Percentiles rank a stretch among this genome's conserved stretches.
phyloP scores from a whole-genome alignment of 129 eudicot genomes.

The Tagetes patula region DNA sequence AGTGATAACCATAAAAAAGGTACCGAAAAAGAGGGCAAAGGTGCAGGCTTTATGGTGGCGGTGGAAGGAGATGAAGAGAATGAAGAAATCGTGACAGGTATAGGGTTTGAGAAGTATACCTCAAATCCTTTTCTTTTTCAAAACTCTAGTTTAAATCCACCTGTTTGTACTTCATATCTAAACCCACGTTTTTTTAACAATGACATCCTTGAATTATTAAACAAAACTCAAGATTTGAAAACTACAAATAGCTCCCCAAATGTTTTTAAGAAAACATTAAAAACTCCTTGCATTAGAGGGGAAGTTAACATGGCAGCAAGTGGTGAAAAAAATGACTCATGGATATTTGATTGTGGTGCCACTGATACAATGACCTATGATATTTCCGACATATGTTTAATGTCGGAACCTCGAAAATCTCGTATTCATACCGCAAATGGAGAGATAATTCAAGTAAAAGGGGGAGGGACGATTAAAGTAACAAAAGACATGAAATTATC shows the following conservation, averaged over 20 bases:
- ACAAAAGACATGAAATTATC: too few species aligned
- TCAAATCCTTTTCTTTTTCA: background rate
- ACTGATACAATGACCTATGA: too few species aligned
- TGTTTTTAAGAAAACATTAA: background rate
- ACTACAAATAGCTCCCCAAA: background rate
- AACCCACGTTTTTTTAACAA: background rate
- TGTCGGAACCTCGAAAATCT: too few species aligned
- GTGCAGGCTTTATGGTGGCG: background rate
- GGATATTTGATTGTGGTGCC: too few species aligned
- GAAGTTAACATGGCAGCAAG: background rate
- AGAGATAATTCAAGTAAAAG: too few species aligned
- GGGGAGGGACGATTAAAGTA: too few species aligned
- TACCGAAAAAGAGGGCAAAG: background rate
- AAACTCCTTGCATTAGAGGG: background rate
- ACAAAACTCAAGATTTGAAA: background rate
- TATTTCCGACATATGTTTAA: too few species aligned
- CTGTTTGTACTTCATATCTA: too few species aligned
- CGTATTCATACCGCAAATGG: too few species aligned
- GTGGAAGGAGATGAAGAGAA: background rate
- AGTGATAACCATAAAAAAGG: background rate
- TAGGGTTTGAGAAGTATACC: background rate
- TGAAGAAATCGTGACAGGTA: background rate
- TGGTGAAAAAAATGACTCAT: background rate
- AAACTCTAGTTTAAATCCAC: background rate
- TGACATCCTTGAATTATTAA: background rate